Evolutionary conservation across 352 stramenopile species (phyloP), one percentile per base, ranked within the genome.

Genomic region (Aphanomyces cochlioides): DNA sequence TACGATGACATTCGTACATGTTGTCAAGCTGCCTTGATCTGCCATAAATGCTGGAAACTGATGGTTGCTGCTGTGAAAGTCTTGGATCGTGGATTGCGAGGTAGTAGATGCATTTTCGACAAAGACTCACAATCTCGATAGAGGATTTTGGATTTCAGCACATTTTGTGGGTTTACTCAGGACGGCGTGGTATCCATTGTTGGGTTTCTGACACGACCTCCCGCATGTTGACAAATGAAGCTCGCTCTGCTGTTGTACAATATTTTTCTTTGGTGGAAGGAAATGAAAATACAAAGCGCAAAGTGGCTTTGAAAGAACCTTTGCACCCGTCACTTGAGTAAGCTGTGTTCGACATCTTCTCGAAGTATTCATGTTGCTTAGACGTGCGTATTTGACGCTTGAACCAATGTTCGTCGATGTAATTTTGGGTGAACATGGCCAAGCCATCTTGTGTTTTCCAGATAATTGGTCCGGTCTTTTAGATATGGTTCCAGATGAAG

Each of bases 1-100:
- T 99, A 99, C 89, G 97, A 99, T 78, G 94, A 98, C 74, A 96
- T 99, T 53, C 91, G 97, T 38, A 98, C 94, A 47, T 99, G 97
- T 82, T 98, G 93, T 75, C 80, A 86, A 36, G 92, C 88, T 37
- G 93, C 93, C 4, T 69, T 85, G 67, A 98, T 98, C 41, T 98
- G 95, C 75, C 56, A 71, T n/a, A 87, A 88, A 67, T 99, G 97
- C 84, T 99, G 98, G 98, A 87, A 84, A 41, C 98, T 99, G 74
- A 99, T 99, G 97, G 81, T 91, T 19, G 97, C 97, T 57, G 97
- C 98, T 8, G 87, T 99, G 34, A 94, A 98, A 67, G 95, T 99
- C 12, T 83, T 98, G 77, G 92, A 99, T 73, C 69, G 74, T 1
- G 84, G 79, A 19, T 74, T 97, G 67, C 83, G 85, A n/a, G 77